phyloP scores from a whole-genome alignment of 164 flowering plant species.

The Tinospora cordifolia region DNA sequence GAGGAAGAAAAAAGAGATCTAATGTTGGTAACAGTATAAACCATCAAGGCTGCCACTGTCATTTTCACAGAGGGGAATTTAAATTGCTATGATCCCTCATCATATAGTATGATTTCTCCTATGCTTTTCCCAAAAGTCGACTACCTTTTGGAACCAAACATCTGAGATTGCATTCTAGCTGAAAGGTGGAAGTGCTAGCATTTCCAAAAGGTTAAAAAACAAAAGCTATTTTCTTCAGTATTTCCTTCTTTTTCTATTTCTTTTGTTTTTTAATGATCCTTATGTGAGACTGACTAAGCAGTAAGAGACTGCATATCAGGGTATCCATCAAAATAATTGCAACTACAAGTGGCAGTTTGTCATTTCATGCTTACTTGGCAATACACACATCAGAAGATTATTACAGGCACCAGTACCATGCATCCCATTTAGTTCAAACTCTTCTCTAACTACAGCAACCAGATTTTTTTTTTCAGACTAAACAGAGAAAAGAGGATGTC shows the following conservation, averaged over 20 bases:
- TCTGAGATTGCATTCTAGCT: background rate
- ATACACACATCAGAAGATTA: conserved; percentile 14
- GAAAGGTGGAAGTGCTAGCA: background rate
- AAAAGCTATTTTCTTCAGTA: background rate
- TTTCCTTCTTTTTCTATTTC: background rate
- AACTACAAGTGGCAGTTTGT: conserved; percentile 43
- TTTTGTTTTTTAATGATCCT: too few species aligned
- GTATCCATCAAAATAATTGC: conserved; percentile 24
- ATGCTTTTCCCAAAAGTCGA: background rate
- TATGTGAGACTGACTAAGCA: conserved; percentile 1
- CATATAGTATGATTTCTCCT: background rate
- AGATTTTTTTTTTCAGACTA: conserved; percentile 3
- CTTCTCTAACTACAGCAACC: background rate
- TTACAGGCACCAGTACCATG: conserved; percentile 4
- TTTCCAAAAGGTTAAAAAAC: background rate
- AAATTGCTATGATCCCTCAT: background rate
- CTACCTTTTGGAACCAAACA: background rate
- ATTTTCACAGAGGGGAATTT: background rate
- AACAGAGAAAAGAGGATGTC: conserved; percentile 1
- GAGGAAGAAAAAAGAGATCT: background rate
- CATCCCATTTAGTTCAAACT: conserved; percentile 7
- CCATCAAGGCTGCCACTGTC: background rate
- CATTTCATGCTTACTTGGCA: conserved; percentile 28
- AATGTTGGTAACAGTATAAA: background rate
- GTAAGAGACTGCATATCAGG: conserved; percentile 12